A percentile compares a stretch with the other conserved stretches of the same genome.
phyloP scores from a whole-genome alignment of 805 yeast genomes.

The Nakazawaea ernobii region DNA sequence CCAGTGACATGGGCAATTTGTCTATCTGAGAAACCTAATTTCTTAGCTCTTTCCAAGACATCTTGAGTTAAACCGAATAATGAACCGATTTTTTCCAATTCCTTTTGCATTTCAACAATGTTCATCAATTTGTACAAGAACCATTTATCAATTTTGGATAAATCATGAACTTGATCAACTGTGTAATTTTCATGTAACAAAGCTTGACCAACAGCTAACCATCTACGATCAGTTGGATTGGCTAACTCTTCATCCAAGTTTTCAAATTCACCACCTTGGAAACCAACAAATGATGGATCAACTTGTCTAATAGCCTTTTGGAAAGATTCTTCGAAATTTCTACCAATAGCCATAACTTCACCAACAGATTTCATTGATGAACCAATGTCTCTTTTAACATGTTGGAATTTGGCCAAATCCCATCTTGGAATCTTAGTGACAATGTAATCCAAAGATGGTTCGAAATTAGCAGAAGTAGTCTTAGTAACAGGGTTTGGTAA shows the following conservation, averaged over 20 bases:
- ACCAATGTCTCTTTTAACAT: slow-evolving; percentile 89
- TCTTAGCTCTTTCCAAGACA: slow-evolving; percentile 73
- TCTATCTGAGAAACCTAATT: slow-evolving; percentile 91
- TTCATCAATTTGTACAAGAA: slow-evolving; percentile 89
- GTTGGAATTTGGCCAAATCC: slow-evolving; percentile 95
- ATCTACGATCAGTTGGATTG: slow-evolving; percentile 92
- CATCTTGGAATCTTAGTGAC: slow-evolving; percentile 98
- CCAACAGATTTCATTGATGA: slow-evolving; percentile 98
- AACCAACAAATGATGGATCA: slow-evolving; percentile 85
- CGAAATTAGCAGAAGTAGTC: slow-evolving; percentile 93
- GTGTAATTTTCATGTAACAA: slow-evolving; percentile 84
- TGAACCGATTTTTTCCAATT: slow-evolving; percentile 60
- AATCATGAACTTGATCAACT: slow-evolving; percentile 87
- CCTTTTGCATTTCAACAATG: slow-evolving; percentile 83
- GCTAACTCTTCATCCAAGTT: slow-evolving; percentile 70
- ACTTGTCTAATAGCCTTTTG: slow-evolving; percentile 97
- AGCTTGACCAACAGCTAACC: slow-evolving; percentile 98
- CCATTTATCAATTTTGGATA: slow-evolving; percentile 94
- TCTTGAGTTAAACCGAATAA: slow-evolving; percentile 61
- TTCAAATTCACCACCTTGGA: slow-evolving; percentile 81
- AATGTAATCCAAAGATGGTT: slow-evolving; percentile 93
- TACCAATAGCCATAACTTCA: slow-evolving; percentile 98
- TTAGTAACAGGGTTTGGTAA: slow-evolving; percentile 95
- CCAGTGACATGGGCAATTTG: slow-evolving; percentile 81
- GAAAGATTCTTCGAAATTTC: slow-evolving; percentile 95